A percentile compares a stretch with the other conserved stretches of the same genome.
These are phyloP conservation scores for Vitis hybrid DNA, from an alignment of 177 flowering plant genomes.

Conservation along the genomic window DNA sequence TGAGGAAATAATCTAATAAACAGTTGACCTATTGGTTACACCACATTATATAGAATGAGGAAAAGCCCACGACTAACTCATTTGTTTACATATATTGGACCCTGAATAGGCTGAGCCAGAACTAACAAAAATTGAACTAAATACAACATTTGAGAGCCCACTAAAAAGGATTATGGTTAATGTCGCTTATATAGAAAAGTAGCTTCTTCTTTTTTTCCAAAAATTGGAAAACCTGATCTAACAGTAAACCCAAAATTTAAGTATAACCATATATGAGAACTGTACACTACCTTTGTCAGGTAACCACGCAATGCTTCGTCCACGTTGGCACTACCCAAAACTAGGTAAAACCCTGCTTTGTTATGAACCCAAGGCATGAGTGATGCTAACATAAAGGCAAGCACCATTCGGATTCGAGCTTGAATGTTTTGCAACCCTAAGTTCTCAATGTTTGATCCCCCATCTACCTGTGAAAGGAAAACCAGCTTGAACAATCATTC, in stretches of 20 bases:
- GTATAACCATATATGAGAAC: not conserved
- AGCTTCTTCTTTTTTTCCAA: not conserved
- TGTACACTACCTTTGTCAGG: constrained; percentile 73
- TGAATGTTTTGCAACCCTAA: constrained; percentile 94
- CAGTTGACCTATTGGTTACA: not conserved
- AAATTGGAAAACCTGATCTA: not conserved
- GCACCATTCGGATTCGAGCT: constrained; percentile 94
- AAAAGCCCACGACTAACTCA: not conserved
- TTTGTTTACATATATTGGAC: not conserved
- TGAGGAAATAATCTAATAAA: not conserved
- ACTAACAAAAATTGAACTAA: not conserved
- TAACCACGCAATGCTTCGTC: constrained; percentile 93
- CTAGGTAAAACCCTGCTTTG: constrained; percentile 82
- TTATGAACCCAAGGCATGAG: constrained; percentile 97
- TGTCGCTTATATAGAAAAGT: not conserved
- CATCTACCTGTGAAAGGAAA: constrained; percentile 70
- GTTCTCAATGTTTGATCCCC: constrained; percentile 88
- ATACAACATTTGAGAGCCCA: not conserved
- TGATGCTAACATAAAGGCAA: constrained; percentile 96
- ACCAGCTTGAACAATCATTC: not conserved
- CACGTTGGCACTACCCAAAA: constrained; percentile 90
- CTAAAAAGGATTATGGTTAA: not conserved
- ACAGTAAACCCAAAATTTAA: not conserved
- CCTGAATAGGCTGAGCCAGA: not conserved
- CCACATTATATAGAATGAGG: not conserved